These are phyloP conservation scores for Spiromastix sp. DNA, from an alignment of 2,329 filamentous ascomycete species.

Conservation along the genomic window DNA sequence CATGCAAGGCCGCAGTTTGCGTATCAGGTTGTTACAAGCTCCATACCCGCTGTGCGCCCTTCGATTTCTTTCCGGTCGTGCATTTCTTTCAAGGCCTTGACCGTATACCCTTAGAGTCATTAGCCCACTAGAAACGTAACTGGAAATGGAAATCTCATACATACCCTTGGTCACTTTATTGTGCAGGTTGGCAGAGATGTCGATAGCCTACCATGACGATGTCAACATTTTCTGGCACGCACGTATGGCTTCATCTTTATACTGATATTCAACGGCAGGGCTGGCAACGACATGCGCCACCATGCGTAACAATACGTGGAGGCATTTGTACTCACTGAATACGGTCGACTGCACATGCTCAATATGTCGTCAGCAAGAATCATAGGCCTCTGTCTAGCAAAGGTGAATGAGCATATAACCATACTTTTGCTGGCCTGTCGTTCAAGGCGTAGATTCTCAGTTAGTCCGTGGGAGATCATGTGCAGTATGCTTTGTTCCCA, in stretches of 20 bases:
- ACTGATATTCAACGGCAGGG: too few species aligned
- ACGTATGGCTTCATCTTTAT: too few species aligned
- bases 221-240: neutral
- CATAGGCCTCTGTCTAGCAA: too few species aligned
- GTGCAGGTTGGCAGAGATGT: constrained; percentile 51
- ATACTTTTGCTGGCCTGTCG: constrained; percentile 5
- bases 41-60: constrained; percentile 43
- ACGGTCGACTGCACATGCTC: constrained; percentile 37
- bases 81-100: constrained; percentile 53
- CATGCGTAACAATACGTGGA: too few species aligned
- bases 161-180: constrained; percentile 49
- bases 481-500: too few species aligned
- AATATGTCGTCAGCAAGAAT: neutral
- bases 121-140: neutral
- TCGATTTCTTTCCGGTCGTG: constrained; percentile 50
- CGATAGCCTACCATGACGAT: constrained; percentile 42
- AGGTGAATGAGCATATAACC: too few species aligned
- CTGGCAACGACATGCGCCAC: too few species aligned
- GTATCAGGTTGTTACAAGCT: too few species aligned
- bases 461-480: too few species aligned
- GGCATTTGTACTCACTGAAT: constrained; percentile 33
- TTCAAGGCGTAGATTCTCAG: neutral
- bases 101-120: constrained; percentile 38
- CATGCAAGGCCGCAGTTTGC: too few species aligned
- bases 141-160: constrained; percentile 5